Base-by-base conservation (phyloP, 2,329 filamentous ascomycete species). In the Sphaerulina vaccinii region DNA sequence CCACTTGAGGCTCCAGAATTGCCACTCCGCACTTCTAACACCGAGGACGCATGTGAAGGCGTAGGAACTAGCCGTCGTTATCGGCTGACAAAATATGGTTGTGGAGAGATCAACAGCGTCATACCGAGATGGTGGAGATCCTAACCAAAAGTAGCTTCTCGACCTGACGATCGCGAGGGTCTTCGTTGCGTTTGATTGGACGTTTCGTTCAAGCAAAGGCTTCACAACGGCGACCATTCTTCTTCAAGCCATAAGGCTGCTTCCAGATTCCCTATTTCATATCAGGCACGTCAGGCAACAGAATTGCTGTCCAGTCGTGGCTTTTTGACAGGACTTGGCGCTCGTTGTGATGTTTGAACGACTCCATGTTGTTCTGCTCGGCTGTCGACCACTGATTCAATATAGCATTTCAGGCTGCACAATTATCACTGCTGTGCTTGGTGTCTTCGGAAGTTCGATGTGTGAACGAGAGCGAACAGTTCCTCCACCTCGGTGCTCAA, bases 11-110 rank as follows among this genome's bases (percentile, higher is more conserved):
- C 35, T 19, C 35, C 33, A 38, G 44, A 36, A 37, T 47, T 27
- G 44, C 44, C 44, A 47, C 44, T 47, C 44, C 44, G 44, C 44
- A 47, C 38, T 24, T n/a, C 3, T 13, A 24, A 38, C 19, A 21
- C 44, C 44, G 44, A 47, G 44, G 44, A 47, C 44, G 44, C 44
- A 47, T 47, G 44, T 47, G 44, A 47, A 47, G 44, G 44, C 33
- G 44, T 22, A 38, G 44, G 44, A 21, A 23, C 21, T 27, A 38
- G 44, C 44, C 44, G 44, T 47, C 44, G 44, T 47, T 47, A 38
- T 47, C 44, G 44, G 44, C n/a, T n/a, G n/a, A n/a, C n/a, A n/a
- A n/a, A n/a, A n/a, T n/a, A 38, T 22, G 23, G n/a, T 23, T 13
- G 32, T 47, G 11, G 21, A 27, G 44, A 19, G 32, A 35, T 27